These are phyloP conservation scores for Kodamaea hsintzibuensis DNA, from an alignment of 805 yeast species.

Conservation along the genomic window DNA sequence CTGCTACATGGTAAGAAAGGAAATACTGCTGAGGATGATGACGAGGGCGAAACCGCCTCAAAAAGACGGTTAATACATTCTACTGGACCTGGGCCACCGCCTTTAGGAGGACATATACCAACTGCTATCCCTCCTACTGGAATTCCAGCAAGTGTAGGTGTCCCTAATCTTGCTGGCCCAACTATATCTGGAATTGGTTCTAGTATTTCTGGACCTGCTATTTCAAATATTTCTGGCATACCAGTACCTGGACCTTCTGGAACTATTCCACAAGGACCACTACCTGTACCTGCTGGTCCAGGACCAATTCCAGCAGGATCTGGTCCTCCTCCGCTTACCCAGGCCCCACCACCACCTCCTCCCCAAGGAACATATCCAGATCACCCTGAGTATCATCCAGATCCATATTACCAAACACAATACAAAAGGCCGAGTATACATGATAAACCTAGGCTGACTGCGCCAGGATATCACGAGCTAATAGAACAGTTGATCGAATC, in stretches of 20 bases:
- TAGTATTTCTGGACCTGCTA: not conserved
- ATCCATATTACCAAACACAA: not conserved
- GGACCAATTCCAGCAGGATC: not conserved
- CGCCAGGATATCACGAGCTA: slow-evolving; percentile 1
- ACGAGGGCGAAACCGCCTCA: not conserved
- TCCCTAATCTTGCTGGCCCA: not conserved
- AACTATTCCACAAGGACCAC: not conserved
- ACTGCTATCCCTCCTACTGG: not conserved
- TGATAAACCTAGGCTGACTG: not conserved
- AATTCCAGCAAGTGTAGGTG: not conserved
- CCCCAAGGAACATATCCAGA: not conserved
- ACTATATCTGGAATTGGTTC: not conserved
- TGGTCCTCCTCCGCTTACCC: not conserved
- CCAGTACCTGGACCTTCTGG: not conserved
- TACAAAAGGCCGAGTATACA: not conserved
- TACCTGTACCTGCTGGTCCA: not conserved
- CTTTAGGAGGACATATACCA: not conserved
- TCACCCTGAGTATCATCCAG: not conserved
- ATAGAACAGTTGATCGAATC: slow-evolving; percentile 9
- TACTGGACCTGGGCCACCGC: not conserved
- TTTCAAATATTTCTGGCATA: not conserved
- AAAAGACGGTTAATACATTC: not conserved
- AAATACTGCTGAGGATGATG: not conserved
- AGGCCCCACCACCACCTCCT: not conserved
- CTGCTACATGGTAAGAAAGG: not conserved